Conservation (phyloP, 1,139 yeast species). For the Saccharomyces uvarum region DNA sequence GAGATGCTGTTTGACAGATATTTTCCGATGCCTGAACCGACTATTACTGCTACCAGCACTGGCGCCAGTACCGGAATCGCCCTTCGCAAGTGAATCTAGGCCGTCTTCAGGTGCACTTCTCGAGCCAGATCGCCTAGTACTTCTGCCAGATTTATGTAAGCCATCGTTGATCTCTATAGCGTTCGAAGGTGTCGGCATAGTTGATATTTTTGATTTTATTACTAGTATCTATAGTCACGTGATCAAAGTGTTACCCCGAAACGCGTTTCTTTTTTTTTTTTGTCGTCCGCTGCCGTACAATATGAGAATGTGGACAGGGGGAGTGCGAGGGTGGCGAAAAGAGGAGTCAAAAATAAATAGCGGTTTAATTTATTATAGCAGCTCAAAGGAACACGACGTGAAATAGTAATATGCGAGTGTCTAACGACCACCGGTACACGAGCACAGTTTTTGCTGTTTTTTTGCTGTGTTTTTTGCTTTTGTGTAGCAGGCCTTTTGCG, state of each 20-base stretch:
- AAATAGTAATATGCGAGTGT: neutral
- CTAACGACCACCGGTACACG: neutral
- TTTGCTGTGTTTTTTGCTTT: neutral
- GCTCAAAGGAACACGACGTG: neutral
- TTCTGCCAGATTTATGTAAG: neutral
- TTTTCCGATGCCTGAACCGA: slow-evolving; percentile 83
- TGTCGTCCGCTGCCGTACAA: neutral
- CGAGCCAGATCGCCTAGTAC: neutral
- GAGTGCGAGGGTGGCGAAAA: slow-evolving; percentile 1
- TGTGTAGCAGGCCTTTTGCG: neutral
- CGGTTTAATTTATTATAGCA: neutral
- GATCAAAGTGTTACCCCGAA: neutral
- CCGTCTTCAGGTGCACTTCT: neutral
- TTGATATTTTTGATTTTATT: neutral
- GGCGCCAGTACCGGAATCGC: slow-evolving; percentile 4
- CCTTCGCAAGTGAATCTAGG: neutral
- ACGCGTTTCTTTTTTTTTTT: neutral
- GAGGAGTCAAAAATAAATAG: neutral
- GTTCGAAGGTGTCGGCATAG: neutral
- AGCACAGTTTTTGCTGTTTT: neutral
- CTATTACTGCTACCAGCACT: slow-evolving; percentile 27
- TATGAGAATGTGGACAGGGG: neutral
- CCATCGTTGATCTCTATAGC: neutral
- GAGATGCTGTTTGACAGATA: slow-evolving; percentile 83
- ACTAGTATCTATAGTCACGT: neutral